These are phyloP conservation scores for Chrysosporium queenslandicum DNA, from an alignment of 2,329 filamentous ascomycete species.

Conservation along the genomic window DNA sequence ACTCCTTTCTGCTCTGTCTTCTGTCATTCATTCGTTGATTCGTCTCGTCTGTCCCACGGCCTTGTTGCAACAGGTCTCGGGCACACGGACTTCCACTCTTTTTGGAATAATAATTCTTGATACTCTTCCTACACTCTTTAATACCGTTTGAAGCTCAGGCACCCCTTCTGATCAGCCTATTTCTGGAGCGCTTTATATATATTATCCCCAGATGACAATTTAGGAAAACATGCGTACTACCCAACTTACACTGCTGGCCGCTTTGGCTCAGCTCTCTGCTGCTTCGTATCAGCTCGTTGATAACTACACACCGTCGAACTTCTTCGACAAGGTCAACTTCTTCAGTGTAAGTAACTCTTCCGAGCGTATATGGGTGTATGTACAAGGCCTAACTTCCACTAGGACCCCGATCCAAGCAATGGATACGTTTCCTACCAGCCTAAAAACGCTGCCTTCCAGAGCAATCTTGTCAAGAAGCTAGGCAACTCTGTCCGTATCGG, in stretches of 20 bases:
- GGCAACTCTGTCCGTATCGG: conserved; percentile 56
- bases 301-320: conserved; percentile 24
- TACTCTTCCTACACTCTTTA: conserved; percentile 13
- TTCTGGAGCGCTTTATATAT: background rate
- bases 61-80: background rate
- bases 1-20: conserved; percentile 13
- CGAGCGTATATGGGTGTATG: background rate
- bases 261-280: conserved; percentile 33
- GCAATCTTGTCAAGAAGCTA: conserved; percentile 49
- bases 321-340: conserved; percentile 46
- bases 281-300: conserved; percentile 16
- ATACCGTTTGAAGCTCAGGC: conserved; percentile 5
- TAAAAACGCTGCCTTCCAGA: conserved; percentile 47
- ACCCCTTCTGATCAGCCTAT: background rate
- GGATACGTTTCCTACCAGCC: conserved; percentile 64
- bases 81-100: conserved; percentile 15
- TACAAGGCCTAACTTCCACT: background rate
- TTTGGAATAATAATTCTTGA: conserved; percentile 7
- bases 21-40: conserved; percentile 12
- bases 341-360: conserved; percentile 34
- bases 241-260: conserved; percentile 38
- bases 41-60: conserved; percentile 4
- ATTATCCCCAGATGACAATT: background rate
- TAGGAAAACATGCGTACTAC: conserved; percentile 21
- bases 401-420: conserved; percentile 56